phyloP scores from a whole-genome alignment of 306 rosid species.

The Prunus mongolica region DNA sequence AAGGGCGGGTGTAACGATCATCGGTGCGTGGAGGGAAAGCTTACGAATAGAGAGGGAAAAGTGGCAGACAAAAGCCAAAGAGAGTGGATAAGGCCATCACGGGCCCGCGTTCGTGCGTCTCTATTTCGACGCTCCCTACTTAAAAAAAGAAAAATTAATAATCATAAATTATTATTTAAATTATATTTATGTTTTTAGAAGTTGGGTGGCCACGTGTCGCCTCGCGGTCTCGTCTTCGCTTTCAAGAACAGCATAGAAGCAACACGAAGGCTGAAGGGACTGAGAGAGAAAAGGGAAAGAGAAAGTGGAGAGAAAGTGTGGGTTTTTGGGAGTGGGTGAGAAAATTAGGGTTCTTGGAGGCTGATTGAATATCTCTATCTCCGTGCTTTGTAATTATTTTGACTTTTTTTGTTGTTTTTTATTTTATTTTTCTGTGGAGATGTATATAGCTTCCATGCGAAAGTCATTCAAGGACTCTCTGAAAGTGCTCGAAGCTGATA shows the following conservation, averaged over 20 bases:
- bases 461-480: slow-evolving; percentile 96
- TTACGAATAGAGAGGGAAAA: neutral
- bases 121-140: neutral
- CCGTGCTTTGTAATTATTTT: neutral
- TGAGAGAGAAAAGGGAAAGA: neutral
- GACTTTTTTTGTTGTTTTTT: neutral
- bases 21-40: slow-evolving; percentile 30
- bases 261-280: slow-evolving; percentile 43
- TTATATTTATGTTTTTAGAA: neutral
- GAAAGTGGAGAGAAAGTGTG: neutral
- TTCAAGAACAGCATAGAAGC: slow-evolving; percentile 61
- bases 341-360: slow-evolving; percentile 26
- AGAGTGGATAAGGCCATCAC: slow-evolving; percentile 26
- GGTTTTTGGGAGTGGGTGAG: slow-evolving; percentile 2
- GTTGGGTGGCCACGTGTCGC: slow-evolving; percentile 54
- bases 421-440: slow-evolving; percentile 22
- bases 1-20: neutral
- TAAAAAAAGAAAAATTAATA: neutral
- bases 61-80: slow-evolving; percentile 33
- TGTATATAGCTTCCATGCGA: slow-evolving; percentile 91
- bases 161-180: neutral
- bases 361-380: neutral
- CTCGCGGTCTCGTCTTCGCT: slow-evolving; percentile 47
- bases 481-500: slow-evolving; percentile 97
- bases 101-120: neutral